phyloP scores from a whole-genome alignment of 2,329 filamentous ascomycete species.

The Fusarium succisae region DNA sequence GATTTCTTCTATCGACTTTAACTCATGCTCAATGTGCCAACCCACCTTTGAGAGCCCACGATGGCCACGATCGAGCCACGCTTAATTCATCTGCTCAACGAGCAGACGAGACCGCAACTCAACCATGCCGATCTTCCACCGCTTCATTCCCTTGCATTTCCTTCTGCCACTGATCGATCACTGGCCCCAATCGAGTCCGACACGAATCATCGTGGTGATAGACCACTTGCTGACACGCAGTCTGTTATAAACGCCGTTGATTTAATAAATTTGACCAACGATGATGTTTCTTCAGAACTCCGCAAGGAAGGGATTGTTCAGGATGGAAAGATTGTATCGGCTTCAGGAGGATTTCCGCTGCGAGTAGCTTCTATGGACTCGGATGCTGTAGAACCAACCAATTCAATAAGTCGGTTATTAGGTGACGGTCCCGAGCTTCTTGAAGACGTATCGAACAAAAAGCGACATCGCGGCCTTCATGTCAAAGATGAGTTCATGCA shows the following conservation, averaged over 20 bases:
- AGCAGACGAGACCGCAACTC: conserved; percentile 59
- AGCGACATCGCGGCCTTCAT: conserved; percentile 59
- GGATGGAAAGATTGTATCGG: conserved; percentile 40
- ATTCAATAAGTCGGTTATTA: conserved; percentile 58
- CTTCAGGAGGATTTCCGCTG: conserved; percentile 48
- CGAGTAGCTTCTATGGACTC: conserved; percentile 54
- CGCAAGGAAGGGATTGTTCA: conserved; percentile 34
- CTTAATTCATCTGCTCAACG: conserved; percentile 72
- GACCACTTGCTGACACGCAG: conserved; percentile 33
- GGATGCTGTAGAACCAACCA: conserved; percentile 51
- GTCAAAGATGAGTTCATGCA: conserved; percentile 71
- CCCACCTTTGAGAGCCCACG: conserved; percentile 48
- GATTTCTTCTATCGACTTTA: conserved; percentile 13
- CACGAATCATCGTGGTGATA: conserved; percentile 54
- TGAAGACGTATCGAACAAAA: conserved; percentile 63
- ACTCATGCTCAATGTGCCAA: conserved; percentile 44
- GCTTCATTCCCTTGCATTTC: conserved; percentile 58
- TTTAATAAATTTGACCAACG: conserved; percentile 28
- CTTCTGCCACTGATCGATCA: conserved; percentile 55
- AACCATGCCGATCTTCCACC: conserved; percentile 64
- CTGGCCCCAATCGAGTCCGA: conserved; percentile 64
- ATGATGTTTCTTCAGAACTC: conserved; percentile 35
- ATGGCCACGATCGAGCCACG: conserved; percentile 75
- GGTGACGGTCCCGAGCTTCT: conserved; percentile 54
- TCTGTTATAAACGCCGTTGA: conserved; percentile 18